Evolutionary conservation across 352 stramenopile species (phyloP).

Genomic region (Phytophthora parvispora): DNA sequence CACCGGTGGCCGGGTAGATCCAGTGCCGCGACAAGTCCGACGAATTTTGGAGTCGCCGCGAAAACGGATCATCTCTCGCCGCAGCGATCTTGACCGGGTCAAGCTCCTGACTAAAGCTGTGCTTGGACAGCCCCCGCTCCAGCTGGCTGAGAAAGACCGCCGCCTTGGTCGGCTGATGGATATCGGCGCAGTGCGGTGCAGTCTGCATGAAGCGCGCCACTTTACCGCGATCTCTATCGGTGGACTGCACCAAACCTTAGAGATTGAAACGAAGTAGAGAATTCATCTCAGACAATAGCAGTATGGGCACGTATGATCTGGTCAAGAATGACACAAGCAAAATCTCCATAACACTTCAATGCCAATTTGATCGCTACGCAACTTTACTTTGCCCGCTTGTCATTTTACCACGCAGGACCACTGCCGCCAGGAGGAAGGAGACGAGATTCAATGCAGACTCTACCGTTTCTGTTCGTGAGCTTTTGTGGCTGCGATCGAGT

Average conservation of each 20-base stretch:
- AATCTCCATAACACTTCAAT: neutral
- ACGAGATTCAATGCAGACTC: slow-evolving; percentile 2
- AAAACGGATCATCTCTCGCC: slow-evolving; percentile 20
- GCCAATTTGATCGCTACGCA: neutral
- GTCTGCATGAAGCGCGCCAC: neutral
- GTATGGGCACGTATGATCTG: too few relatives aligned
- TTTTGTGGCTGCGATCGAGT: slow-evolving; percentile 21
- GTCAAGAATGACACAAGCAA: neutral
- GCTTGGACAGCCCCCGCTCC: slow-evolving; percentile 21
- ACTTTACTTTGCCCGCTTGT: slow-evolving; percentile 3
- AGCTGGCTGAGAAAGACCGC: slow-evolving; percentile 38
- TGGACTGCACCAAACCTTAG: too few relatives aligned
- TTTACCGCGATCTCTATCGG: slow-evolving; percentile 3
- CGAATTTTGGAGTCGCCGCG: slow-evolving; percentile 29
- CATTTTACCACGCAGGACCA: neutral
- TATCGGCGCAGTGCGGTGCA: slow-evolving; percentile 1
- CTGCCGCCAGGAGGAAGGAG: too few relatives aligned
- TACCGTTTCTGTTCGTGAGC: slow-evolving; percentile 24
- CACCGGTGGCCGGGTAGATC: slow-evolving; percentile 15
- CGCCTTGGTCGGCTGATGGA: slow-evolving; percentile 14
- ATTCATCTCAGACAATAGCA: too few relatives aligned
- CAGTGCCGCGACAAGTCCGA: slow-evolving; percentile 24
- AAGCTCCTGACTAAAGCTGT: slow-evolving; percentile 14
- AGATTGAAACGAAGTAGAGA: too few relatives aligned
- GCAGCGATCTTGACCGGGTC: slow-evolving; percentile 11